Percentiles rank a stretch among this genome's conserved stretches.
These are phyloP conservation scores for Lipomyces chichibuensis DNA, from an alignment of 805 yeast species.

Conservation along the genomic window DNA sequence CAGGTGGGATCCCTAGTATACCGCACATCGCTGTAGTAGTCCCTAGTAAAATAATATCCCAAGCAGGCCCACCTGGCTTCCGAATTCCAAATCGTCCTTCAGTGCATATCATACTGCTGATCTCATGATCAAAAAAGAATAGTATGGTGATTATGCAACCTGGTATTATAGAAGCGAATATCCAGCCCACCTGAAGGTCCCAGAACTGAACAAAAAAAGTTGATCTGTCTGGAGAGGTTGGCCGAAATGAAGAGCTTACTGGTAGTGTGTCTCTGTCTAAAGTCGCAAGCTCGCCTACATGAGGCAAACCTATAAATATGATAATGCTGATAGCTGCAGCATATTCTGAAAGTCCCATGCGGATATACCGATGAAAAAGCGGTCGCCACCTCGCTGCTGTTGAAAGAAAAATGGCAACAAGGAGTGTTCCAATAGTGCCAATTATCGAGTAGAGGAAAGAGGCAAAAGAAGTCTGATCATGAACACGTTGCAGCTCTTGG, in stretches of 20 bases:
- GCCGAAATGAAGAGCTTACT: background rate
- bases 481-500: background rate
- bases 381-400: conserved; percentile 1
- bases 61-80: background rate
- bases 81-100: background rate
- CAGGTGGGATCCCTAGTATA: conserved; percentile 1
- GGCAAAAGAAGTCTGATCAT: background rate
- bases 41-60: conserved; percentile 2
- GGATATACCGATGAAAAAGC: background rate
- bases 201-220: conserved; percentile 2
- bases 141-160: background rate
- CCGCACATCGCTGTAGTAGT: background rate
- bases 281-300: background rate
- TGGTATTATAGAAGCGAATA: background rate
- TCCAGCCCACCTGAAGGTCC: background rate
- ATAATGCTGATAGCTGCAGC: conserved; percentile 2
- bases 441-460: background rate
- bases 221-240: background rate
- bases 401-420: conserved; percentile 2
- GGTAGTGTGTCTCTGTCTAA: background rate
- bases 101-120: conserved; percentile 1
- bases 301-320: background rate
- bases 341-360: background rate
- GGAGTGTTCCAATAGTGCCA: background rate
- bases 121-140: conserved; percentile 4